Evolutionary conservation across 2,329 filamentous ascomycete genomes (phyloP).

Genomic region (Sporothrix euskadiensis): DNA sequence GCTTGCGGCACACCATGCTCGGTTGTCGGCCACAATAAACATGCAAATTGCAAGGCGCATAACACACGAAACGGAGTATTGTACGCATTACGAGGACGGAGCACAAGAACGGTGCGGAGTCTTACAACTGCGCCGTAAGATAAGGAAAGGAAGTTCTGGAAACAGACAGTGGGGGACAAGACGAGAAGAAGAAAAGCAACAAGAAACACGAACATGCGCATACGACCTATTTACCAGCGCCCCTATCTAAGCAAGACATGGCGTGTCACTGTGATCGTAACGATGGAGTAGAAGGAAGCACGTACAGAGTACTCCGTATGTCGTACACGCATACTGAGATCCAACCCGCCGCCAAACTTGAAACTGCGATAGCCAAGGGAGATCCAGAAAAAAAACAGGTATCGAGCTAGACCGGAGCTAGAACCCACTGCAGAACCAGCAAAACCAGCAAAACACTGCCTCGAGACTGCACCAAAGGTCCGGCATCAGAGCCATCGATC

Average conservation of each 20-base stretch:
- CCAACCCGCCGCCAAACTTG: neutral
- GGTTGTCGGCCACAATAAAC: neutral
- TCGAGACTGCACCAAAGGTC: neutral
- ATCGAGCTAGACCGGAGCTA: slow-evolving; percentile 6
- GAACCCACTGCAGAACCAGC: slow-evolving; percentile 11
- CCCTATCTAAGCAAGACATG: neutral
- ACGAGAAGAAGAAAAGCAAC: neutral
- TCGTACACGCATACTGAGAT: neutral
- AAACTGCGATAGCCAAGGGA: slow-evolving; percentile 16
- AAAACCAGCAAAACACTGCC: no score
- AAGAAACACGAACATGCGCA: neutral
- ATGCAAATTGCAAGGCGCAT: neutral
- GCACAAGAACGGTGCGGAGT: neutral
- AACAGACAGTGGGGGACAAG: neutral
- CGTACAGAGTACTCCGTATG: no score
- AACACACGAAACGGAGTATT: neutral
- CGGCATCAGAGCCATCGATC: neutral
- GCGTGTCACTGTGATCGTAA: neutral
- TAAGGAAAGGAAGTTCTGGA: neutral
- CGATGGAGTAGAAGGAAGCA: neutral
- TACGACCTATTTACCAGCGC: neutral
- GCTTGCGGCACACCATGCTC: neutral
- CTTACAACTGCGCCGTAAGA: neutral
- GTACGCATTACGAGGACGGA: neutral
- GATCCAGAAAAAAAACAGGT: slow-evolving; percentile 8